Base-by-base conservation (phyloP, 306 rosid species). In the Cucurbita moschata region DNA sequence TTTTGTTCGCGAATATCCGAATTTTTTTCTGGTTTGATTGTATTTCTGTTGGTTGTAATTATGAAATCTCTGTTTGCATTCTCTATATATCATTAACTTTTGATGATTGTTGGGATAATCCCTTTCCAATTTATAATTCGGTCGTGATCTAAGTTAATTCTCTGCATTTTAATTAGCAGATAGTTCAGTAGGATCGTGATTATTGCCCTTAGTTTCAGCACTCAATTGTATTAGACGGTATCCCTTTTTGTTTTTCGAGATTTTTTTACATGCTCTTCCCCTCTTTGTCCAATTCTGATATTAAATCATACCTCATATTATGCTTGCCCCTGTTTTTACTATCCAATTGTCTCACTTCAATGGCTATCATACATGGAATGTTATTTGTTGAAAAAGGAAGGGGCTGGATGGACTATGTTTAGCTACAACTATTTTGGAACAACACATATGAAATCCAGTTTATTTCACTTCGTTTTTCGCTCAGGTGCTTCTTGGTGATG, bases 401-500 rank as follows among this genome's bases (percentile, higher is more conserved):
- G 30, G 73, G 21, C 59, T 49, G 19, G 38, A 23, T 70, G 10
- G 8, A 10, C 30, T 15, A 30, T 49, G 57, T 70, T 51, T n/a
- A 14, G 35, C 30, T 50, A 30, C 9, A 8, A 14, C 16, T 50
- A 10, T 30, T 51, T 70, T 5, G 0, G 2, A 9, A 70, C 51
- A 8, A 50, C 42, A 3, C 30, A 4, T 21, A 21, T 70, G 4
- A 30, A 14, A 52, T 35, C 15, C 58, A 30, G 44, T 35, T 70
- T 57, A 2, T 70, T 77, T 59, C 57, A 21, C 37, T 4, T 69
- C 10, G 7, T 6, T 70, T 59, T 58, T 53, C 10, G 15, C 4
- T 72, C 79, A 86, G 89, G 89, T 86, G 70, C 89, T 86, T 86
- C 83, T 86, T 75, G 89, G 89, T 50, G 89, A 86, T 77, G 89